phyloP scores from a whole-genome alignment of 2,329 filamentous ascomycete species.

The Daldinia sp. region DNA sequence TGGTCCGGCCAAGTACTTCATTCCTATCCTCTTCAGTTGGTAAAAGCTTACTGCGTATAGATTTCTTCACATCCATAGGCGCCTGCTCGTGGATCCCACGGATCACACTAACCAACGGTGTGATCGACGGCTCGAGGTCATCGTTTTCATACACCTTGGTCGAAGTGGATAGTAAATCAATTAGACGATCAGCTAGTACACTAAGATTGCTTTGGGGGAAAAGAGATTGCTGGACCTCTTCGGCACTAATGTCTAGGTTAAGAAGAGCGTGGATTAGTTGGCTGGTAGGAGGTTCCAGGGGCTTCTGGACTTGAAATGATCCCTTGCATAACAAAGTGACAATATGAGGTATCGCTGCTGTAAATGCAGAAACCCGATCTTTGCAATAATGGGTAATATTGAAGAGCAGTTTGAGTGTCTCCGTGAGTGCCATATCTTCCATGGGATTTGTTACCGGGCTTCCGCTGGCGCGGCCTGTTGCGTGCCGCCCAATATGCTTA shows the following conservation, averaged over 20 bases:
- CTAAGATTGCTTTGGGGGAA: constrained; percentile 75
- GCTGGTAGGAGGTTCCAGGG: constrained; percentile 78
- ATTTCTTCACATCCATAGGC: constrained; percentile 69
- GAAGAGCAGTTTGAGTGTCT: constrained; percentile 89
- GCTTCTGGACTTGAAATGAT: constrained; percentile 69
- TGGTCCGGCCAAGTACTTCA: constrained; percentile 79
- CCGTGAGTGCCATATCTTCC: constrained; percentile 82
- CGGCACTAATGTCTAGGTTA: constrained; percentile 76
- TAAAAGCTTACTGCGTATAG: constrained; percentile 76
- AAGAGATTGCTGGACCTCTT: constrained; percentile 66
- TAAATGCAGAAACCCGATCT: constrained; percentile 71
- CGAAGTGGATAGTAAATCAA: constrained; percentile 76
- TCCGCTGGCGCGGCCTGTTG: constrained; percentile 56
- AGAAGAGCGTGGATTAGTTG: constrained; percentile 83
- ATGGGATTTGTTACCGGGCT: constrained; percentile 64
- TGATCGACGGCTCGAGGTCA: constrained; percentile 78
- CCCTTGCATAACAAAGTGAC: constrained; percentile 75
- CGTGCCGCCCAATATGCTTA: constrained; percentile 78
- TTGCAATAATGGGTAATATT: constrained; percentile 84
- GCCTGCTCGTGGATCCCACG: constrained; percentile 78
- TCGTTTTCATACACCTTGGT: constrained; percentile 72
- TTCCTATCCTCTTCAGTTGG: constrained; percentile 82
- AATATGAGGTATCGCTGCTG: constrained; percentile 75
- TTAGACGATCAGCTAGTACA: constrained; percentile 71
- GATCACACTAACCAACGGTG: constrained; percentile 80